phyloP scores from a whole-genome alignment of 371 early-diverging fungal species.

The Saksenaea vasiformis region DNA sequence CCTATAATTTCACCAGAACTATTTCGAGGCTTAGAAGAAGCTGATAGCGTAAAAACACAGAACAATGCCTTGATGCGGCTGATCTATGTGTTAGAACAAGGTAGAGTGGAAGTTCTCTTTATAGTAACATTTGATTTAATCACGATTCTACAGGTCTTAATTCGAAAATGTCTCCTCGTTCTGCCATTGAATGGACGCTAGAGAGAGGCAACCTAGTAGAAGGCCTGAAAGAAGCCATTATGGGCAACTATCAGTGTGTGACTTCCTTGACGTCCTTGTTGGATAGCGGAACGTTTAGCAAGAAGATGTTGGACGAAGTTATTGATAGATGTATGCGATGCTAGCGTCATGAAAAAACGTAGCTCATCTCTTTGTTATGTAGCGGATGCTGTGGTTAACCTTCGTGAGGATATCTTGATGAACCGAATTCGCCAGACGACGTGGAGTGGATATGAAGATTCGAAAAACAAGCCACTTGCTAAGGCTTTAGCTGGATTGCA shows the following conservation, averaged over 20 bases:
- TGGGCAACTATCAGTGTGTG: constrained; percentile 67
- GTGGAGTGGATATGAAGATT: constrained; percentile 22
- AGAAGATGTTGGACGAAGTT: constrained; percentile 57
- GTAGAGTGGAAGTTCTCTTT: constrained; percentile 18
- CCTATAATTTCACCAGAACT: constrained; percentile 24
- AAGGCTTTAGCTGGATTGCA: constrained; percentile 65
- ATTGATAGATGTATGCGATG: constrained; percentile 59
- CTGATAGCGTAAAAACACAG: constrained; percentile 45
- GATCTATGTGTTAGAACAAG: constrained; percentile 61
- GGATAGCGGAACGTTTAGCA: constrained; percentile 54
- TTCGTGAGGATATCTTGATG: constrained; percentile 65
- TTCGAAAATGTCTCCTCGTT: constrained; percentile 38
- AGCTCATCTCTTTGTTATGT: not conserved
- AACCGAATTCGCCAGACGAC: constrained; percentile 61
- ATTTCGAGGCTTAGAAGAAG: constrained; percentile 44
- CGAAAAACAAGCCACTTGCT: constrained; percentile 36
- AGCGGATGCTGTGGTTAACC: constrained; percentile 65
- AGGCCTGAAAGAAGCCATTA: constrained; percentile 61
- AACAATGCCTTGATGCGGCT: constrained; percentile 58
- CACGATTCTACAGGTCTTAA: constrained; percentile 25
- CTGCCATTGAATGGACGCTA: constrained; percentile 66
- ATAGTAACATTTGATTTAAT: not conserved
- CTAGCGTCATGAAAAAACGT: not conserved
- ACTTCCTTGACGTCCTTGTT: constrained; percentile 53
- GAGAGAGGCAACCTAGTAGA: constrained; percentile 55